phyloP scores from a whole-genome alignment of 176 grass and related monocot genomes.

The Cenchrus americanus region DNA sequence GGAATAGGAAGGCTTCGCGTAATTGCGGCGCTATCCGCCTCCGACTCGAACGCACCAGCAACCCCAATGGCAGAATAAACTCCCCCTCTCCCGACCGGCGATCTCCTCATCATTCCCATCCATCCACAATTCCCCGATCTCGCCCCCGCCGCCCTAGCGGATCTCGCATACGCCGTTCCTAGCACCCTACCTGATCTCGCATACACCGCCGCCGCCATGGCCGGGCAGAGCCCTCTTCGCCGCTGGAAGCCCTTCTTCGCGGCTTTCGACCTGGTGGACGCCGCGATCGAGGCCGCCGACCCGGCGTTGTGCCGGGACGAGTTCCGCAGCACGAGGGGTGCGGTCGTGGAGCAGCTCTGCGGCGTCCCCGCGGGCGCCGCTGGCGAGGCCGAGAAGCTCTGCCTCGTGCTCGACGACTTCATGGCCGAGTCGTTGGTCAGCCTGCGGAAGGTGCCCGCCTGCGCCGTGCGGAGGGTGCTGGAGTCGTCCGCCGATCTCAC shows the following conservation, averaged over 20 bases:
- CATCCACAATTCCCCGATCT: background rate
- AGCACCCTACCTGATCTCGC: background rate
- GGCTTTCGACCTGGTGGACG: background rate
- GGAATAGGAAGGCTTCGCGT: too few relatives aligned
- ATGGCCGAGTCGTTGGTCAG: background rate
- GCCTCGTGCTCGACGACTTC: background rate
- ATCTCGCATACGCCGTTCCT: background rate
- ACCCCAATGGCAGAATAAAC: background rate
- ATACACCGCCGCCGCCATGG: background rate
- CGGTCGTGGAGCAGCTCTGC: background rate
- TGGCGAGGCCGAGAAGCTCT: background rate
- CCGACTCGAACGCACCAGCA: too few relatives aligned
- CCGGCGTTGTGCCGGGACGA: background rate
- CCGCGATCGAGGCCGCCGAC: constrained; percentile 1
- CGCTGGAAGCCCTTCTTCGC: background rate
- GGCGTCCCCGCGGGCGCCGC: background rate
- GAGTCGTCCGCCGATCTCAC: background rate
- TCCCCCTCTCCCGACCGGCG: background rate
- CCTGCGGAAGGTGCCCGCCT: background rate
- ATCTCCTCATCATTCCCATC: background rate
- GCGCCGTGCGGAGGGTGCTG: background rate
- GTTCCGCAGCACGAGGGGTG: background rate
- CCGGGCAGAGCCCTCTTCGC: background rate
- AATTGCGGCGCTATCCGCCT: too few relatives aligned
- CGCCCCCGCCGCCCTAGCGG: too few relatives aligned